Base-by-base conservation (phyloP, 2,329 filamentous ascomycete genomes). In the Orbilia javanica region DNA sequence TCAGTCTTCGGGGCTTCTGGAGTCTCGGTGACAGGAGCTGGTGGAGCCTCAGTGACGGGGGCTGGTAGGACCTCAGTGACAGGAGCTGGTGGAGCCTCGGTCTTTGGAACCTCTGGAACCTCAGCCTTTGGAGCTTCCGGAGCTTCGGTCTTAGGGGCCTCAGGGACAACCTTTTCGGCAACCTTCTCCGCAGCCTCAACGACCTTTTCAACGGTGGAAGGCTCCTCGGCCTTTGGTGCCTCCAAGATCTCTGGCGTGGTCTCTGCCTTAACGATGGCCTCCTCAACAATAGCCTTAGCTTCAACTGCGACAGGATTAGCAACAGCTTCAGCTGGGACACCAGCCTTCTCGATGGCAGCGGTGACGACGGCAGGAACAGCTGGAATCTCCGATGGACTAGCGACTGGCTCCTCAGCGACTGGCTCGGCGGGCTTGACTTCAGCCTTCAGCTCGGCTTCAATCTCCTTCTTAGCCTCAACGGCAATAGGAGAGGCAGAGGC, bases 281-380 rank as follows among this genome's bases (percentile, higher is more conserved):
- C 63, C 22, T 96, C 93, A 4, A 94, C 87, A 8, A 86, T 87
- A 83, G 89, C 89, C 88, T 96, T 96, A 81, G 94, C 92, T 79
- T 88, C 85, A 5, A 96, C 92, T 18, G 90, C 91, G 69, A 87
- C 87, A 1, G 89, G 86, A 84, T 90, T 91, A 69, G 88, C 88
- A 39, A 91, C 89, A 36, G 93, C 93, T 84, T 96, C 93, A 7
- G 92, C 91, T 78, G 86, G 86, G 81, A 87, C 84, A 68, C 89
- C 88, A 22, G 91, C 88, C 81, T 88, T 86, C 44, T 84, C 82
- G 57, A 90, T 87, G 6, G 88, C 89, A 80, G 89, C 85, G 84
- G 88, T 88, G 18, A 90, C 89, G 80, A 88, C 86, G 27, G 83
- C 82, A 67, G 89, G 89, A 4, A 89, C 88, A 78, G 87, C 84